phyloP scores from a whole-genome alignment of 192 early-diverging fungal genomes.

The Entomortierella beljakovae region DNA sequence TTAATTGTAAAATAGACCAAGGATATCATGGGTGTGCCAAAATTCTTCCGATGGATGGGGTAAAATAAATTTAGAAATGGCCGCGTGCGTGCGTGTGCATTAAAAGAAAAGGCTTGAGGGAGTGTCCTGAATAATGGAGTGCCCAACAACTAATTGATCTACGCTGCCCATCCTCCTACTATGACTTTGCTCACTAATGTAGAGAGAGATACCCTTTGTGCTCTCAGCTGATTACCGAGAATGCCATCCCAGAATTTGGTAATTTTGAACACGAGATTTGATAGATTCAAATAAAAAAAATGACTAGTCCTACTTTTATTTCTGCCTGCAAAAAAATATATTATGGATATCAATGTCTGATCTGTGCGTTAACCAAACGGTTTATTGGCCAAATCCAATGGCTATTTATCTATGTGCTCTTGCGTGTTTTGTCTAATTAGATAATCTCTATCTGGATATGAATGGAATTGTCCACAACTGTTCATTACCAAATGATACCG shows the following conservation, averaged over 20 bases:
- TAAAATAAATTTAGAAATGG: slow-evolving; percentile 28
- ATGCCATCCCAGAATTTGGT: slow-evolving; percentile 96
- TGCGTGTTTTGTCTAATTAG: slow-evolving; percentile 58
- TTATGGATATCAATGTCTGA: background rate
- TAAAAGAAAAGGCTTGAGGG: too few relatives aligned
- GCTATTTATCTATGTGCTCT: background rate
- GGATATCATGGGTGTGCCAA: slow-evolving; percentile 81
- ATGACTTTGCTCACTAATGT: background rate
- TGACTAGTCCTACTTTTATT: background rate
- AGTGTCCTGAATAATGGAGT: too few relatives aligned
- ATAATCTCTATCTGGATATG: slow-evolving; percentile 99
- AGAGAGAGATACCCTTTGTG: slow-evolving; percentile 97
- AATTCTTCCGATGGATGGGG: slow-evolving; percentile 98
- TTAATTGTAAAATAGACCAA: background rate
- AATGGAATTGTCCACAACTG: slow-evolving; percentile 99
- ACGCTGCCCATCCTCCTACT: background rate
- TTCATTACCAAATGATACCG: slow-evolving; percentile 92
- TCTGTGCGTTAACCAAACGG: background rate
- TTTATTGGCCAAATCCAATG: background rate
- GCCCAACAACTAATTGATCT: background rate
- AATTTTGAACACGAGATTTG: slow-evolving; percentile 3
- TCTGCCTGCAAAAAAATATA: background rate
- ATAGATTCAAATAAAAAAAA: background rate
- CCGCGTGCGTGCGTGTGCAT: background rate
- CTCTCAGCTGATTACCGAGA: slow-evolving; percentile 89